Conservation (phyloP, 306 rosid species). For the Prinsepia uniflora region DNA sequence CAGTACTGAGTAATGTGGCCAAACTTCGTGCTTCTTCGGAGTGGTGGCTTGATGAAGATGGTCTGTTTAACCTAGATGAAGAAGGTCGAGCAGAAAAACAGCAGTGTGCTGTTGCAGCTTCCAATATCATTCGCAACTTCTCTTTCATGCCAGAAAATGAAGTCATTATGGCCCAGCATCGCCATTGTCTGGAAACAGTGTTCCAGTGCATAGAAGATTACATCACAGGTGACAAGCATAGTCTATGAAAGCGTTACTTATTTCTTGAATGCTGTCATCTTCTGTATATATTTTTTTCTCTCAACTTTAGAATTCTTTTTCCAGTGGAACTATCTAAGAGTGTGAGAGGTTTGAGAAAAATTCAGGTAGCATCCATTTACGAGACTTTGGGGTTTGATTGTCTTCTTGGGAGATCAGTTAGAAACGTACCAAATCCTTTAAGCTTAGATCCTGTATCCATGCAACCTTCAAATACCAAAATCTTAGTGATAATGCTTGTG, state of each 20-base stretch:
- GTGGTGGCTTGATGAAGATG: constrained; percentile 87
- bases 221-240: constrained; percentile 45
- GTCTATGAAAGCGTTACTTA: not conserved
- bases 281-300: not conserved
- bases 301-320: not conserved
- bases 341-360: not conserved
- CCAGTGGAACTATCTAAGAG: not conserved
- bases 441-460: not conserved
- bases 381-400: not conserved
- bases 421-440: not conserved
- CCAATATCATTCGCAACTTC: constrained; percentile 88
- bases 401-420: not conserved
- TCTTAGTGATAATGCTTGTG: not conserved
- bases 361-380: not conserved
- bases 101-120: constrained; percentile 88
- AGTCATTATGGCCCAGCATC: constrained; percentile 84
- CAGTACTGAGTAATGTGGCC: constrained; percentile 38
- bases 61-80: constrained; percentile 84
- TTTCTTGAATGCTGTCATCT: constrained; percentile 7
- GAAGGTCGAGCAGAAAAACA: constrained; percentile 92
- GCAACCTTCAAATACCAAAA: not conserved
- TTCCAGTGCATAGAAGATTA: constrained; percentile 90
- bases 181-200: constrained; percentile 87
- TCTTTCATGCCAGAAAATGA: constrained; percentile 99
- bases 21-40: constrained; percentile 60